These are phyloP conservation scores for Penicillium subrubescens DNA, from an alignment of 495 filamentous ascomycete species.

Conservation along the genomic window DNA sequence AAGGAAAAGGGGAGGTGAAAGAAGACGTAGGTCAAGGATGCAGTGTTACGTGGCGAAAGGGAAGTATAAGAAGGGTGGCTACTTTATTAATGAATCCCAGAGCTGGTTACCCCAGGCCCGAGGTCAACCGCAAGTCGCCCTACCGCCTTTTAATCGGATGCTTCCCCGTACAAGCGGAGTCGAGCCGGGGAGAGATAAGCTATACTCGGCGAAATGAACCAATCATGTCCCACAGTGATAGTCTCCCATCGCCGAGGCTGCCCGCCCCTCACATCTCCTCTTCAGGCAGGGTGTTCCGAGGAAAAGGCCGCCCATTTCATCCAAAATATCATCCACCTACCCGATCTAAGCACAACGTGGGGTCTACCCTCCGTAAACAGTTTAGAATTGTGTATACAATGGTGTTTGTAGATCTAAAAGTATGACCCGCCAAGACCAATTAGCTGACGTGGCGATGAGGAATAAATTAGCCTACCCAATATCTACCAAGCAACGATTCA, in stretches of 20 bases:
- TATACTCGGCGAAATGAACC: constrained; percentile 21
- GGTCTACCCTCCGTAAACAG: background rate
- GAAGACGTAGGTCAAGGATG: constrained; percentile 1
- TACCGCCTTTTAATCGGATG: constrained; percentile 19
- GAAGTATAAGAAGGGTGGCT: constrained; percentile 15
- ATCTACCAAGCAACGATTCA: background rate
- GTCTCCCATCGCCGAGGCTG: constrained; percentile 19
- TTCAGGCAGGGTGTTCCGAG: constrained; percentile 18
- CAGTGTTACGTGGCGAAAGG: constrained; percentile 3
- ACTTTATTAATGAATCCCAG: background rate
- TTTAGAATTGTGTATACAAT: background rate
- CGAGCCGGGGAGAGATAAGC: constrained; percentile 22
- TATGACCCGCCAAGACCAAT: background rate
- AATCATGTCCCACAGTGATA: constrained; percentile 7
- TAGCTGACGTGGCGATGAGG: background rate
- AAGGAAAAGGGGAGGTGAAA: constrained; percentile 8
- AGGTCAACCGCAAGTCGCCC: constrained; percentile 25
- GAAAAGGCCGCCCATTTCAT: background rate
- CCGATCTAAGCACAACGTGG: background rate
- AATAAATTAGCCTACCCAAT: background rate
- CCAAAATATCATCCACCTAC: background rate
- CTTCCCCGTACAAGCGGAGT: constrained; percentile 15
- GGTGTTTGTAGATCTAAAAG: background rate
- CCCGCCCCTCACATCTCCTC: background rate
- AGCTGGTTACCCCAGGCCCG: constrained; percentile 27